Base-by-base conservation (phyloP, 164 flowering plant genomes). In the Amborella trichopoda region DNA sequence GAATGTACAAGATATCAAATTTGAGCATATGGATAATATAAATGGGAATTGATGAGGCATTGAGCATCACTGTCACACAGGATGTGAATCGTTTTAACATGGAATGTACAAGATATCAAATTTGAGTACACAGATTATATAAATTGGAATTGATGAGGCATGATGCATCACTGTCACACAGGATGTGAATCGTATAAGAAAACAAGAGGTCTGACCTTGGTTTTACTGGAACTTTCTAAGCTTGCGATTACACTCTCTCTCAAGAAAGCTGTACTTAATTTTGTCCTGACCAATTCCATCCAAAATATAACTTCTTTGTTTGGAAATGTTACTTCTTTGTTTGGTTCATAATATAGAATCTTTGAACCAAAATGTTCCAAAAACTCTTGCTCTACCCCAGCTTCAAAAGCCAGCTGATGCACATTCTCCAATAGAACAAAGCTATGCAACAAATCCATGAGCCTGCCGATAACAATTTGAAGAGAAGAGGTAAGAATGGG, bases 351-450 rank as follows among this genome's bases (percentile, higher is more conserved):
- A 2, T 63, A 67, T 3, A 76, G 30, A 49, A 72, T 40, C 47
- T 64, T 72, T 46, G 56, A 36, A 22, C 90, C 82, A 55, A 72
- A 78, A 62, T 74, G 75, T 12, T 37, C 37, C 20, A 81, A 62
- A 54, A 81, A 81, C 21, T 78, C 68, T 19, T 45, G 58, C 62
- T 78, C 90, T 49, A 70, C 65, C 45, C 90, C 90, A 16, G 82
- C 82, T 58, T 61, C 61, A 19, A 58, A 67, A 6, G 82, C 73
- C 36, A 78, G 49, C 10, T 42, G 44, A 41, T 78, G 67, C 60
- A 72, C 46, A 37, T 70, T 67, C 30, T 72, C 74, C 41, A 81
- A 54, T n/a, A 76, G 50, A 40, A 64, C 74, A 44, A 70, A 60
- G 30, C 59, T 52, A 26, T 44, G 26, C 16, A 73, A 55, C 36